phyloP scores from a whole-genome alignment of 257 asterid genomes.

The Gentiana straminea region DNA sequence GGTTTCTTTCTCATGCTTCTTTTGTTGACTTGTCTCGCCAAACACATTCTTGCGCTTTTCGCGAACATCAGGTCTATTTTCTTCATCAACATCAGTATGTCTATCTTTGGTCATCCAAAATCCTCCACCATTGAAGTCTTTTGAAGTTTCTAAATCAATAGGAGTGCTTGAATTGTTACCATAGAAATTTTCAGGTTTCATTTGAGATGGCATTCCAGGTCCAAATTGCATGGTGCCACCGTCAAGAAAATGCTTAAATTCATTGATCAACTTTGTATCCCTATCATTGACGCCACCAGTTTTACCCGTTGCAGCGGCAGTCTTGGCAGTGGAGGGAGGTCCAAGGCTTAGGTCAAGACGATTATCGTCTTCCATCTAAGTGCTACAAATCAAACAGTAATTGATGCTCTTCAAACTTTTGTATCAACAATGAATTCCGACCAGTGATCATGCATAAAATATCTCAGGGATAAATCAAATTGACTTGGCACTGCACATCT shows the following conservation, averaged over 20 bases:
- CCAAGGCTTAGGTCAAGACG: constrained; percentile 78
- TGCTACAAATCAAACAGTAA: background rate
- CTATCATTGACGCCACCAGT: constrained; percentile 61
- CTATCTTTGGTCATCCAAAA: constrained; percentile 55
- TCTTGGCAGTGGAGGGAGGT: constrained; percentile 61
- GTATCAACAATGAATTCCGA: background rate
- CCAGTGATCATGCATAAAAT: too few species aligned
- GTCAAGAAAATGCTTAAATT: constrained; percentile 86
- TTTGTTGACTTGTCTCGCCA: constrained; percentile 41
- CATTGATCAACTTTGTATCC: constrained; percentile 69
- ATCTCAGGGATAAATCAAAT: background rate
- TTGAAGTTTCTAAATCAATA: constrained; percentile 48
- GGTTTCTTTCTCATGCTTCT: constrained; percentile 53
- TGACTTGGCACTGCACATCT: constrained; percentile 4
- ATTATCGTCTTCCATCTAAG: constrained; percentile 65
- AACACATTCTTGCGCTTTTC: constrained; percentile 59
- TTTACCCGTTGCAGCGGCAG: constrained; percentile 44
- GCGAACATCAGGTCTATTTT: constrained; percentile 38
- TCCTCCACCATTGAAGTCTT: constrained; percentile 46
- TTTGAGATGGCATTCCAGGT: constrained; percentile 22
- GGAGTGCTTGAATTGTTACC: constrained; percentile 30
- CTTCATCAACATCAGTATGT: constrained; percentile 43
- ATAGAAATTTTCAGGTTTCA: constrained; percentile 40
- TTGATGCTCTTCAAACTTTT: background rate
- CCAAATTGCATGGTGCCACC: constrained; percentile 58